These are phyloP conservation scores for Fusarium graminum DNA, from an alignment of 2,329 filamentous ascomycete genomes.

Conservation along the genomic window DNA sequence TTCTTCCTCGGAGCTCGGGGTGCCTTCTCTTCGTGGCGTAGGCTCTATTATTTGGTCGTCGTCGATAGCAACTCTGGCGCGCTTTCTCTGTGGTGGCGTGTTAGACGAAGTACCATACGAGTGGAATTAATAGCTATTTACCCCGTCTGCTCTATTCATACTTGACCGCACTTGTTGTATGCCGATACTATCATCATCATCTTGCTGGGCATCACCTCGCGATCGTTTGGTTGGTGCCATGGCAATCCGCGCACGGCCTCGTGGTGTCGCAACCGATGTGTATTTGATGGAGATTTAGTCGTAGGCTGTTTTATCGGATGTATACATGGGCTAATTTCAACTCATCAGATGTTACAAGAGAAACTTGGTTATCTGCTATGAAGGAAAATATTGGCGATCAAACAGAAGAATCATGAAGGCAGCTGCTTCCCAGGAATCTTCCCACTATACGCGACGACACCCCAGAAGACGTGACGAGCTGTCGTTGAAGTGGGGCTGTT, in stretches of 20 bases:
- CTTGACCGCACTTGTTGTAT: slow-evolving; percentile 59
- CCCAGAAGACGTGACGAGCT: slow-evolving; percentile 34
- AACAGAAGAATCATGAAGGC: slow-evolving; percentile 13
- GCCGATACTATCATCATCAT: slow-evolving; percentile 54
- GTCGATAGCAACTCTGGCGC: slow-evolving; percentile 52
- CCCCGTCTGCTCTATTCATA: slow-evolving; percentile 55
- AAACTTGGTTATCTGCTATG: not conserved
- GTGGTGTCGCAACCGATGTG: slow-evolving; percentile 4
- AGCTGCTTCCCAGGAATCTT: slow-evolving; percentile 5
- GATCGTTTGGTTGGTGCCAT: slow-evolving; percentile 60
- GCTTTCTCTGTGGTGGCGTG: slow-evolving; percentile 49
- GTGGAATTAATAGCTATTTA: slow-evolving; percentile 49
- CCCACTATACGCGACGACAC: slow-evolving; percentile 45
- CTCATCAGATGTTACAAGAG: not conserved
- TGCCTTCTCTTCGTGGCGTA: slow-evolving; percentile 40
- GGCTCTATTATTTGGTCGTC: slow-evolving; percentile 32
- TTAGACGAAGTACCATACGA: slow-evolving; percentile 1
- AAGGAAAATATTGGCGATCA: not conserved
- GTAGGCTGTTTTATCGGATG: not conserved
- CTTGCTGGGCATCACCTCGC: slow-evolving; percentile 53
- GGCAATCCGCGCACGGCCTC: slow-evolving; percentile 22
- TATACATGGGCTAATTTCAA: not conserved
- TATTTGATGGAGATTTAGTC: not conserved
- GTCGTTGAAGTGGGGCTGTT: slow-evolving; percentile 16
- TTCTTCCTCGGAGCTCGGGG: slow-evolving; percentile 50